Percentiles rank a stretch among this genome's conserved stretches.
Evolutionary conservation across 768 basidiomycete genomes (phyloP).

Genomic region (Ephemerocybe angulata): DNA sequence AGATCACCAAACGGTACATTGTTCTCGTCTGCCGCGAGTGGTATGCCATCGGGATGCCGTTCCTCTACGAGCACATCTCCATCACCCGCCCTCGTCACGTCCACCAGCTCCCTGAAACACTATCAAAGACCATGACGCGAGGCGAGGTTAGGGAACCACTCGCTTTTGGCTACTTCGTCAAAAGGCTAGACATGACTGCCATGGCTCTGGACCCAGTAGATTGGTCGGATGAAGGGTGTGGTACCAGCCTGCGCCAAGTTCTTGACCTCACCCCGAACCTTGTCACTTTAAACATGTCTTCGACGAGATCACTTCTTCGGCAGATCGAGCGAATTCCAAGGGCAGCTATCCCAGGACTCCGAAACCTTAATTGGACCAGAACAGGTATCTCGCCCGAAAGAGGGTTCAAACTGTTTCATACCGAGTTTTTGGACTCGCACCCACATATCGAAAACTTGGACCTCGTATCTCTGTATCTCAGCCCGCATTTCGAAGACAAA

Average conservation of each 20-base stretch:
- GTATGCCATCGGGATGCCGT: slow-evolving; percentile 17
- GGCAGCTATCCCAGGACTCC: not conserved
- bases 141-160: not conserved
- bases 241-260: not conserved
- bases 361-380: not conserved
- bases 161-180: not conserved
- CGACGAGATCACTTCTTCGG: not conserved
- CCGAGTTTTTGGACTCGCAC: not conserved
- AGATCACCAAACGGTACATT: slow-evolving; percentile 24
- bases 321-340: not conserved
- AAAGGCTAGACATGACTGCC: not conserved
- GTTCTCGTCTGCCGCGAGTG: slow-evolving; percentile 25
- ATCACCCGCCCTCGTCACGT: slow-evolving; percentile 1
- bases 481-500: not conserved
- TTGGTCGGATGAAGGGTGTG: not conserved
- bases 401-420: no score
- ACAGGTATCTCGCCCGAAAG: not conserved
- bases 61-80: slow-evolving; percentile 23
- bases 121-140: not conserved
- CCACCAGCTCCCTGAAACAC: not conserved
- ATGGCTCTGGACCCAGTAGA: not conserved
- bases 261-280: not conserved
- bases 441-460: not conserved
- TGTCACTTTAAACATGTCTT: not conserved
- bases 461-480: not conserved